These are phyloP conservation scores for Sclerotinia nivalis DNA, from an alignment of 2,329 filamentous ascomycete species.

Conservation along the genomic window DNA sequence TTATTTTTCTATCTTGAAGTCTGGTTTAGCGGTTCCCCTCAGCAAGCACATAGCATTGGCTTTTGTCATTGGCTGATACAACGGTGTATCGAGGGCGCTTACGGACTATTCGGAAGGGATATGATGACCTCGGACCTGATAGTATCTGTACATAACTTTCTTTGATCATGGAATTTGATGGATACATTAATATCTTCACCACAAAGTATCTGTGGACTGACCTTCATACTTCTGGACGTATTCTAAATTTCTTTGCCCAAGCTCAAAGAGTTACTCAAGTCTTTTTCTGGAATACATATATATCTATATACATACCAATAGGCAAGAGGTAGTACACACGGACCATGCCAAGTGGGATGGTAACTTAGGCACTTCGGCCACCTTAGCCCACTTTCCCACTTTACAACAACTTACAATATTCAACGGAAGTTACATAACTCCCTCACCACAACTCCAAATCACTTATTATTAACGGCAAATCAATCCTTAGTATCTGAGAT, in stretches of 20 bases:
- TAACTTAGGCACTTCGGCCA: neutral
- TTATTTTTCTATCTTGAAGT: neutral
- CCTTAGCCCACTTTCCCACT: neutral
- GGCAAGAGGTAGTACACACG: slow-evolving; percentile 3
- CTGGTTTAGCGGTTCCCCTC: neutral
- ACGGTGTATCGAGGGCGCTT: neutral
- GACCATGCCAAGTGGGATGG: neutral
- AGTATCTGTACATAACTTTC: neutral
- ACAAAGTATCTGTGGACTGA: neutral
- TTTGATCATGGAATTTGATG: neutral
- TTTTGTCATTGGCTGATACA: neutral
- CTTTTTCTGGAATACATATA: neutral
- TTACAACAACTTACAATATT: slow-evolving; percentile 9
- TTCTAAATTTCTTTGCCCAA: neutral
- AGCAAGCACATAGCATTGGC: neutral
- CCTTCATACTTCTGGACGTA: neutral
- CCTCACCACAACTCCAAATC: neutral
- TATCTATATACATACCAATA: neutral
- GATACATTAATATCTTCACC: neutral
- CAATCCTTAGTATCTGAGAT: neutral
- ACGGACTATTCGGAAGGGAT: neutral
- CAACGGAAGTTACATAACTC: slow-evolving; percentile 16
- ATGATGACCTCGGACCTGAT: neutral
- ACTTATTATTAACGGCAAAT: neutral
- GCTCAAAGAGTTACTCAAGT: neutral